Conservation (phyloP, 495 filamentous ascomycete genomes). For the Amniculicola lignicola region DNA sequence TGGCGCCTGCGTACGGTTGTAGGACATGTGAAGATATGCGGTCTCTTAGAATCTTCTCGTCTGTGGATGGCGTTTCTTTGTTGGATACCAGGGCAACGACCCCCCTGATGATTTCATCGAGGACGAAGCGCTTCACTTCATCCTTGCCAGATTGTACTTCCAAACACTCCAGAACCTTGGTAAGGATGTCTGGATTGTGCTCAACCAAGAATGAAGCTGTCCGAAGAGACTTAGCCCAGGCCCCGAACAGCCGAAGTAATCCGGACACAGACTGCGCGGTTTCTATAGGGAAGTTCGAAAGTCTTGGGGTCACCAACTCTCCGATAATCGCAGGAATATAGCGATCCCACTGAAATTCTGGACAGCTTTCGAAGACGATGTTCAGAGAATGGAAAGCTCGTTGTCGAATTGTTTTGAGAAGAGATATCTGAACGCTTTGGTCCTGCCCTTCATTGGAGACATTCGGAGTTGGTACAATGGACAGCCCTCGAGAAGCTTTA, state of each 20-base stretch:
- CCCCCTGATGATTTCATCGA: slow-evolving; percentile 66
- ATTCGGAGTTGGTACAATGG: slow-evolving; percentile 30
- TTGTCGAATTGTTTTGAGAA: slow-evolving; percentile 68
- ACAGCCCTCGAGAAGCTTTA: slow-evolving; percentile 55
- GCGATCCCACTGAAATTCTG: slow-evolving; percentile 62
- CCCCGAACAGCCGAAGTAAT: slow-evolving; percentile 71
- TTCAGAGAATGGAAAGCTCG: slow-evolving; percentile 74
- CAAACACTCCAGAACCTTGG: slow-evolving; percentile 68
- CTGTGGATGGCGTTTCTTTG: slow-evolving; percentile 38
- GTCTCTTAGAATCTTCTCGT: slow-evolving; percentile 13
- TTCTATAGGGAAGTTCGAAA: slow-evolving; percentile 78
- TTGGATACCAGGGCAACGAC: slow-evolving; percentile 65
- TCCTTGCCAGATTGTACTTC: slow-evolving; percentile 74
- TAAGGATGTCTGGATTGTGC: slow-evolving; percentile 61
- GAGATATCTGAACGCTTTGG: slow-evolving; percentile 39
- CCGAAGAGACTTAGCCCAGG: slow-evolving; percentile 67
- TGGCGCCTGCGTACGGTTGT: slow-evolving; percentile 24
- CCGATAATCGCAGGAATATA: slow-evolving; percentile 68
- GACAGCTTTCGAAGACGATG: slow-evolving; percentile 67
- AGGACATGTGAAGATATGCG: slow-evolving; percentile 20
- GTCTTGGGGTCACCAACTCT: slow-evolving; percentile 69
- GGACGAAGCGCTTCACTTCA: slow-evolving; percentile 77
- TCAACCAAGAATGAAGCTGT: slow-evolving; percentile 66
- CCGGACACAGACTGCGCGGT: slow-evolving; percentile 86
- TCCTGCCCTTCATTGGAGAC: slow-evolving; percentile 45